Evolutionary conservation across 768 basidiomycete species (phyloP).

Genomic region (Aureoboletus auriporus): DNA sequence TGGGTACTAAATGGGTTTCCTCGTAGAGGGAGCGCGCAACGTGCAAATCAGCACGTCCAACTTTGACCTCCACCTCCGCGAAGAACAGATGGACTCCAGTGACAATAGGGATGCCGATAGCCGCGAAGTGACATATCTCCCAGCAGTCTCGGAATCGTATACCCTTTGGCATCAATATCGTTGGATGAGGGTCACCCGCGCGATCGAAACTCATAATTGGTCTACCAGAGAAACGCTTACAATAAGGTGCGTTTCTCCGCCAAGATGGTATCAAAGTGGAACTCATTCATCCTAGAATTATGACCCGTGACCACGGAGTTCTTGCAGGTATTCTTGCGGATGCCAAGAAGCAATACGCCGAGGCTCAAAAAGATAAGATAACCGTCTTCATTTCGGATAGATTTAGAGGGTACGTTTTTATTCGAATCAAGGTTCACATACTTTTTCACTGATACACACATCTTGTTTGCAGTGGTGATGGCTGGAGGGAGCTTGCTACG

Average conservation of each 20-base stretch:
- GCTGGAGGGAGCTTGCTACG: constrained; percentile 53
- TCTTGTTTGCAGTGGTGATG: constrained; percentile 22
- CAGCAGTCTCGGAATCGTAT: constrained; percentile 31
- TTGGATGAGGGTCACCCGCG: constrained; percentile 28
- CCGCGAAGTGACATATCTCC: constrained; percentile 34
- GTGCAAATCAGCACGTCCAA: constrained; percentile 46
- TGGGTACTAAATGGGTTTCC: not conserved
- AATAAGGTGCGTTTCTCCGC: constrained; percentile 14
- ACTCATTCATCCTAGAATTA: constrained; percentile 36
- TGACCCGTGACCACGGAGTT: constrained; percentile 42
- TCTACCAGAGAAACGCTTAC: constrained; percentile 17
- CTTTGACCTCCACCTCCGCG: constrained; percentile 31
- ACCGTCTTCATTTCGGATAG: constrained; percentile 49
- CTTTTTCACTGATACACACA: not conserved
- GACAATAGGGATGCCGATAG: constrained; percentile 20
- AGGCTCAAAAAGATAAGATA: constrained; percentile 49
- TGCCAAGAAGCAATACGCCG: constrained; percentile 47
- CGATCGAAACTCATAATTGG: constrained; percentile 16
- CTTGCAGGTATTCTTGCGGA: constrained; percentile 53
- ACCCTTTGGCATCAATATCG: constrained; percentile 31
- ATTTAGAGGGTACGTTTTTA: constrained; percentile 33
- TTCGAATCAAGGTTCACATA: not conserved
- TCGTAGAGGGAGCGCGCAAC: constrained; percentile 39
- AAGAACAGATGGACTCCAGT: constrained; percentile 14
- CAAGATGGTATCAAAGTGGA: not conserved